Evolutionary conservation across 1,139 yeast species (phyloP), one percentile per base, ranked within the genome.

Genomic region (Candida sp.): DNA sequence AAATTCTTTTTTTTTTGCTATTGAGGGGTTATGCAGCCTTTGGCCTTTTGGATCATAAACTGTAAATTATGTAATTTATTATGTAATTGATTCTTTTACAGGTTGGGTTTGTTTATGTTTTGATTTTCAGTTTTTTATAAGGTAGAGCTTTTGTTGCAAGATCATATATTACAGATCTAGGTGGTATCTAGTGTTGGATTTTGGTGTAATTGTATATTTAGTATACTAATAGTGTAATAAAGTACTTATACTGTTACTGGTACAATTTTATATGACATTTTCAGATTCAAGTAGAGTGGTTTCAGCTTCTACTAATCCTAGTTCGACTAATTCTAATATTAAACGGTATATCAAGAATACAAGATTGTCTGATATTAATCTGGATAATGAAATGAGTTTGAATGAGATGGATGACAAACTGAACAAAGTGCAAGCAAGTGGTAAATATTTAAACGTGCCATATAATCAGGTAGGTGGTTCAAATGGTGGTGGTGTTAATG

Each of bases 231-330:
- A 25, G 29, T 25, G 29, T 25, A 25, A 2, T 25, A 25, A 2
- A 25, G 6, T 15, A 15, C 19, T 15, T 15, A 15, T 15, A 15
- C 2, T 15, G n/a, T n/a, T n/a, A n/a, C n/a, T n/a, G n/a, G n/a
- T n/a, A n/a, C 8, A 25, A 32, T 32, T 32, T 32, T 32, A 7
- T 32, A 9, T 32, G 34, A 32, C n/a, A 32, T 2, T 12, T 2
- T 32, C 19, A 7, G 34, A 11, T 32, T 32, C 34, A 5, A 32
- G 6, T 6, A 32, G 39, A 19, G 7, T 29, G 22, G 39, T 33
- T 5, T 37, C 39, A 9, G 34, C 12, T 19, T 37, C 39, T 12
- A 37, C 39, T 6, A 37, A 37, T 5, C 39, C 39, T 5, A 37
- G 39, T 22, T 37, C 39, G 11, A 37, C 39, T 11, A 19, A 30